Evolutionary conservation across 305 asterid genomes (phyloP).

Genomic region (Striga hermonthica): DNA sequence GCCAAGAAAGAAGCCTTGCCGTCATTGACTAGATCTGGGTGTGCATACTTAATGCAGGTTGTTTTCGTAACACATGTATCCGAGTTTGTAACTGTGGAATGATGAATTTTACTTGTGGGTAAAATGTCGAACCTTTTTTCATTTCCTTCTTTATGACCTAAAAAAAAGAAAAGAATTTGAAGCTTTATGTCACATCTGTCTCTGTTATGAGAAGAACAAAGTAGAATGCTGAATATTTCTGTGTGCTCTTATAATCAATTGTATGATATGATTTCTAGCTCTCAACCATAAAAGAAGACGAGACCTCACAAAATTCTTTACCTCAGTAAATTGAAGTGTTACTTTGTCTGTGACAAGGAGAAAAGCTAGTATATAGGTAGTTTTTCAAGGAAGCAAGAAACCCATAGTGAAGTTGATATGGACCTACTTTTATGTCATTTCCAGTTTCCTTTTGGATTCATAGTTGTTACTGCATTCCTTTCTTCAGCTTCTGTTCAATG

Average conservation of each 20-base stretch:
- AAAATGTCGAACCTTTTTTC: conserved; percentile 8
- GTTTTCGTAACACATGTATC: conserved; percentile 29
- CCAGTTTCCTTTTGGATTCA: conserved; percentile 16
- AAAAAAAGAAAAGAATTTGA: conserved; percentile 23
- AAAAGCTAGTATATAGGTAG: conserved; percentile 21
- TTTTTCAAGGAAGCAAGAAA: conserved; percentile 9
- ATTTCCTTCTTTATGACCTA: conserved; percentile 7
- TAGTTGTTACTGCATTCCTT: conserved; percentile 20
- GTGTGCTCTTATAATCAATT: conserved; percentile 17
- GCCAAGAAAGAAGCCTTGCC: conserved; percentile 86
- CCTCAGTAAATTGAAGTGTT: conserved; percentile 1
- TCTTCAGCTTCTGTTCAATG: conserved; percentile 10
- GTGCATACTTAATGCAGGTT: conserved; percentile 98
- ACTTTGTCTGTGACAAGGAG: conserved; percentile 11
- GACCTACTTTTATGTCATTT: not conserved
- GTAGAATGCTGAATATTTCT: conserved; percentile 13
- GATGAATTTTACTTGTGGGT: conserved; percentile 21
- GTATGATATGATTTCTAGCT: not conserved
- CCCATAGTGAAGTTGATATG: conserved; percentile 21
- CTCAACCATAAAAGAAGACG: conserved; percentile 23
- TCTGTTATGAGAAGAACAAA: conserved; percentile 16
- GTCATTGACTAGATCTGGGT: conserved; percentile 94
- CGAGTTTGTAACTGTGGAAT: conserved; percentile 17
- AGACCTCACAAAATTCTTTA: not conserved
- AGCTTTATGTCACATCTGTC: conserved; percentile 24